Base-by-base conservation (phyloP, 345 rosid species). In the Nephelium lappaceum region DNA sequence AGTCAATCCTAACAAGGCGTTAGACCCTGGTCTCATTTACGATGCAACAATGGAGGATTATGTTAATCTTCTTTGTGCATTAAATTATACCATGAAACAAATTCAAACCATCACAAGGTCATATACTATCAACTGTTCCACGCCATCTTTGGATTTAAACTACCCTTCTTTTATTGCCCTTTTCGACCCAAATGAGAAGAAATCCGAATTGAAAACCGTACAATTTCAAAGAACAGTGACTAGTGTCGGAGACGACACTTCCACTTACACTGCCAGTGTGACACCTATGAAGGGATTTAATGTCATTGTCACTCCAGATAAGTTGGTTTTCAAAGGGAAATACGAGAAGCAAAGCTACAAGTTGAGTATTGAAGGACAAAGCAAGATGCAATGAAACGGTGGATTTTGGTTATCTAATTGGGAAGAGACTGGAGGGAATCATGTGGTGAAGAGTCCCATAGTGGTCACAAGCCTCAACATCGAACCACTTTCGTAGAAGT, bases 111-210 rank as follows among this genome's bases (percentile, higher is more conserved):
- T 88, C 81, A 88, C 93, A 16, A 74, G 64, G 42, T 83, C 92
- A 62, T 75, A 87, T 42, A 47, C 84, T 3, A 69, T 69, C 43
- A 75, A 87, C 45, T 88, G 92, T 64, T 83, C 88, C 4, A 64
- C 57, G 19, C 83, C 87, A 3, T 82, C 92, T 18, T 55, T 73
- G 45, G 92, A 88, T 77, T 83, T 89, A 7, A 91, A 91, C 72
- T 91, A 88, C 78, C 92, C 91, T 69, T 87, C 94, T 53, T 89
- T 91, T 60, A 86, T 91, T 1, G 90, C 86, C 16, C 83, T 75
- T 58, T 87, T 81, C 66, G 72, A 60, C 0, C 74, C 42, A 3
- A 72, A 78, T 5, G 36, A 19, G n/a, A 68, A 80, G 0, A 53
- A 67, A 10, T 21, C 76, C 0, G 11, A 71, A 69, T 31, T 76